These are phyloP conservation scores for Botrytis paeoniae DNA, from an alignment of 2,329 filamentous ascomycete genomes.

Conservation along the genomic window DNA sequence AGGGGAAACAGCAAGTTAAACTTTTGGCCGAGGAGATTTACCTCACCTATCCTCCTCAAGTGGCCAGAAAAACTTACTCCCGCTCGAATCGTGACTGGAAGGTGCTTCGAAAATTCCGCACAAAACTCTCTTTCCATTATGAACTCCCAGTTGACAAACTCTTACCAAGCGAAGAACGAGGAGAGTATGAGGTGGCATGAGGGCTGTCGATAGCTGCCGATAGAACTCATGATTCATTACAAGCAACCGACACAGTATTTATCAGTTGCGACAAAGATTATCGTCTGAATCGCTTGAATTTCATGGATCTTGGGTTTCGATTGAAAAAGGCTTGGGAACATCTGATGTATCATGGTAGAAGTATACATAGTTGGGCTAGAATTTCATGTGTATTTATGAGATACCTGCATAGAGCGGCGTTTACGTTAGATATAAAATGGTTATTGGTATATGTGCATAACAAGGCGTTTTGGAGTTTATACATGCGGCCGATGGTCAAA, in stretches of 20 bases:
- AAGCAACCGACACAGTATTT: neutral
- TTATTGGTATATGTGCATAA: conserved; percentile 9
- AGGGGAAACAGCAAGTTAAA: conserved; percentile 2
- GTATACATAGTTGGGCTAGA: neutral
- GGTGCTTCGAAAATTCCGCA: neutral
- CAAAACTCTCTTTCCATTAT: neutral
- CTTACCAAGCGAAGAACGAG: neutral
- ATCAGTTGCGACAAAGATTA: neutral
- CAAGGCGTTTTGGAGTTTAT: conserved; percentile 16
- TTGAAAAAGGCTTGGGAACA: neutral
- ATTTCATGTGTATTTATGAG: conserved; percentile 3
- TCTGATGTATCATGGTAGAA: neutral
- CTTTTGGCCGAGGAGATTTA: conserved; percentile 1
- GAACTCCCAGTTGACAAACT: neutral
- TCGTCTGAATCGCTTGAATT: neutral
- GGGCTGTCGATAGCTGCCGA: neutral
- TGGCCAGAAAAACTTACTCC: neutral
- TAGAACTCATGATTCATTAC: neutral
- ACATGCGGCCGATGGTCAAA: neutral
- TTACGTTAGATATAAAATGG: conserved; percentile 13
- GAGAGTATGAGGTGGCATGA: neutral
- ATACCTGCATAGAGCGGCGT: conserved; percentile 17
- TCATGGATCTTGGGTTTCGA: neutral
- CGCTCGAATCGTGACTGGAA: neutral
- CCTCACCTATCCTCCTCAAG: neutral